Evolutionary conservation across 495 filamentous ascomycete genomes (phyloP).

Genomic region (Penicillium roqueforti): DNA sequence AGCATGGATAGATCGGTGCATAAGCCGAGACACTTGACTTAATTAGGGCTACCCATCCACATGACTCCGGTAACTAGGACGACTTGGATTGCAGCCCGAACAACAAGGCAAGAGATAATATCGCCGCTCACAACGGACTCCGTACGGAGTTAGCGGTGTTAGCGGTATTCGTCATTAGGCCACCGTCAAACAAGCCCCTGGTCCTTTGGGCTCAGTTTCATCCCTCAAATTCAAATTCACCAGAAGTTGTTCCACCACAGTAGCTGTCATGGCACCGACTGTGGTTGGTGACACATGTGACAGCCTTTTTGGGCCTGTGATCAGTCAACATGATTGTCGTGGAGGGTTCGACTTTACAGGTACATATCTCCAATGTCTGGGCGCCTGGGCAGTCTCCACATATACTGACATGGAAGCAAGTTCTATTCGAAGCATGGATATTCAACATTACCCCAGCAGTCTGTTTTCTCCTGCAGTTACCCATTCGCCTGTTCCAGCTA

Average conservation of each 20-base stretch:
- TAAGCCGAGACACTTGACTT: neutral
- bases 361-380: neutral
- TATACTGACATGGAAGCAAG: neutral
- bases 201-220: too few relatives aligned
- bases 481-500: constrained; percentile 36
- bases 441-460: constrained; percentile 42
- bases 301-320: constrained; percentile 13
- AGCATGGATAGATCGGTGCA: neutral
- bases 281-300: neutral
- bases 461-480: constrained; percentile 36
- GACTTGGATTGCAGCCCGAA: too few relatives aligned
- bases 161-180: neutral
- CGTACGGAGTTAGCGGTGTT: too few relatives aligned
- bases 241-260: too few relatives aligned
- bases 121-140: too few relatives aligned
- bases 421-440: constrained; percentile 47
- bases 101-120: too few relatives aligned
- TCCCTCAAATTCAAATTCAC: too few relatives aligned
- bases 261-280: neutral
- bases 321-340: constrained; percentile 23
- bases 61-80: too few relatives aligned
- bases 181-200: too few relatives aligned
- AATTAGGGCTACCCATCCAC: neutral
- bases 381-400: neutral
- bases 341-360: constrained; percentile 50